These are phyloP conservation scores for Arthromyces matolae DNA, from an alignment of 768 basidiomycete genomes.

Conservation along the genomic window DNA sequence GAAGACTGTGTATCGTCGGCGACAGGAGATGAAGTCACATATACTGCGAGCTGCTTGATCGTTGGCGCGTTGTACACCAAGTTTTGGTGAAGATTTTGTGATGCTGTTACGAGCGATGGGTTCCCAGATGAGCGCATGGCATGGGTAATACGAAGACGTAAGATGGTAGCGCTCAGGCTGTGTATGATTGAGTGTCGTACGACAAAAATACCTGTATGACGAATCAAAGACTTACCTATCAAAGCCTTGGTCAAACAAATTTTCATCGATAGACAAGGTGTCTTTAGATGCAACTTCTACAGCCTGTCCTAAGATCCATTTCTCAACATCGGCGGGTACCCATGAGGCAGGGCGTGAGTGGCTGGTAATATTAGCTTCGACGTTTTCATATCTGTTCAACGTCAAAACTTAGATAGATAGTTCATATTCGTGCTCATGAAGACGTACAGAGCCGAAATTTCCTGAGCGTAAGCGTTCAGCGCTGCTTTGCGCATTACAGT, in stretches of 20 bases:
- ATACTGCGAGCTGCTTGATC: not conserved
- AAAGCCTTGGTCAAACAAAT: slow-evolving; percentile 18
- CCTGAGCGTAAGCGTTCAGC: slow-evolving; percentile 32
- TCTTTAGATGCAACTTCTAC: slow-evolving; percentile 10
- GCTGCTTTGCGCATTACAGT: slow-evolving; percentile 40
- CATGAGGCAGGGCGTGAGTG: slow-evolving; percentile 20
- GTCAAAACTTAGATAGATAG: not conserved
- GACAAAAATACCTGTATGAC: not conserved
- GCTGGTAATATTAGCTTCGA: slow-evolving; percentile 20
- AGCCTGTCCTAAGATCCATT: slow-evolving; percentile 23
- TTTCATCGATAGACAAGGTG: not conserved
- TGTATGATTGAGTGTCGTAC: not conserved
- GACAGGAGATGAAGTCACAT: slow-evolving; percentile 20
- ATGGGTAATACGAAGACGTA: slow-evolving; percentile 4
- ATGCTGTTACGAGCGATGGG: not conserved
- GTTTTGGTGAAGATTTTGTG: not conserved
- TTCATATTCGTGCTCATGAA: not conserved
- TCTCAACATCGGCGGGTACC: slow-evolving; percentile 17
- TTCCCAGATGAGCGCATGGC: slow-evolving; percentile 2
- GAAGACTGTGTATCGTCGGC: too few relatives aligned
- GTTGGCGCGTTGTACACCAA: not conserved
- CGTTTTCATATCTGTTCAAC: slow-evolving; percentile 26
- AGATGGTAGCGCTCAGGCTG: slow-evolving; percentile 29
- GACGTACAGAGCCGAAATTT: slow-evolving; percentile 36
- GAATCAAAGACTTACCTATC: slow-evolving; percentile 6